phyloP scores from a whole-genome alignment of 805 yeast species.

The Kodamaea sagamina region DNA sequence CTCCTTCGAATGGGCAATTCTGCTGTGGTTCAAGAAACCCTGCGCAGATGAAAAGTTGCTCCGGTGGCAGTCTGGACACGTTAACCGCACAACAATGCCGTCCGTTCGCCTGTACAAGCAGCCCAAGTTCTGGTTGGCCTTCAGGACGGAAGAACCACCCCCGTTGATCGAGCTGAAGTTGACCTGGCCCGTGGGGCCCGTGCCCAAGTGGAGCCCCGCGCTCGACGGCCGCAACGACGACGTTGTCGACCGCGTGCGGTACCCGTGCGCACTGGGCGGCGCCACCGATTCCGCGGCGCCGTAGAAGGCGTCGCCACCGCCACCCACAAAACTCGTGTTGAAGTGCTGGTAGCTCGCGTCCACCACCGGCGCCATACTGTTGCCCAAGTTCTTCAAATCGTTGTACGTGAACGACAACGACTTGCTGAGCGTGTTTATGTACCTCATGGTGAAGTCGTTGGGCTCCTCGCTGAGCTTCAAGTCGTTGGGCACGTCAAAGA shows the following conservation, averaged over 20 bases:
- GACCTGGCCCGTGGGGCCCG: slow-evolving; percentile 10
- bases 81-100: slow-evolving; percentile 66
- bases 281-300: neutral
- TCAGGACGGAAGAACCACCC: neutral
- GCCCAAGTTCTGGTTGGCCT: slow-evolving; percentile 29
- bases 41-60: slow-evolving; percentile 77
- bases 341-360: slow-evolving; percentile 8
- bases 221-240: slow-evolving; percentile 55
- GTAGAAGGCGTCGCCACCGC: slow-evolving; percentile 3
- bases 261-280: slow-evolving; percentile 18
- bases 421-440: slow-evolving; percentile 38
- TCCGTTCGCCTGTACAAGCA: slow-evolving; percentile 69
- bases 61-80: slow-evolving; percentile 67
- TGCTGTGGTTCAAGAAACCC: slow-evolving; percentile 75
- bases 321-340: slow-evolving; percentile 11
- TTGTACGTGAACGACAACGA: slow-evolving; percentile 36
- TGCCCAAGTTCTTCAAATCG: slow-evolving; percentile 21
- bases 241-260: slow-evolving; percentile 53
- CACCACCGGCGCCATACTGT: slow-evolving; percentile 8
- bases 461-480: slow-evolving; percentile 45
- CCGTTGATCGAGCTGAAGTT: slow-evolving; percentile 8
- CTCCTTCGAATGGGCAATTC: slow-evolving; percentile 72
- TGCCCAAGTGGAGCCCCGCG: slow-evolving; percentile 25
- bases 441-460: slow-evolving; percentile 45
- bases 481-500: slow-evolving; percentile 43